Evolutionary conservation across 805 yeast species (phyloP).

Genomic region (Candida andamanensis): DNA sequence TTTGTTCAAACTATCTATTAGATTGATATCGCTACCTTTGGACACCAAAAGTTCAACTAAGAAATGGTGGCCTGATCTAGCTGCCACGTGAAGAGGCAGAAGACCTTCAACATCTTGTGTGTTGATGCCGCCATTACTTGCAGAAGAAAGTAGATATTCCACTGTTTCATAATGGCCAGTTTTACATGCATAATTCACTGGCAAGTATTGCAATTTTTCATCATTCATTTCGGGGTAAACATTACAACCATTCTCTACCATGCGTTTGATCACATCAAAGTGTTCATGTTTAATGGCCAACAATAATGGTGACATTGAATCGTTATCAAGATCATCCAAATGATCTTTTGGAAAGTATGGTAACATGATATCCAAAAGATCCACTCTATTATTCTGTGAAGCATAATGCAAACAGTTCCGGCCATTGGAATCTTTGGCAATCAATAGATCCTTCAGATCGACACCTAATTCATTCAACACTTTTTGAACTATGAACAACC

Average conservation of each 20-base stretch:
- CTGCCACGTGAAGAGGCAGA: constrained; percentile 81
- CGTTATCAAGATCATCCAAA: constrained; percentile 57
- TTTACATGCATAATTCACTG: constrained; percentile 84
- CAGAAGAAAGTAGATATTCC: constrained; percentile 48
- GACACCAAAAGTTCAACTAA: constrained; percentile 63
- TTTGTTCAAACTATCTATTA: constrained; percentile 75
- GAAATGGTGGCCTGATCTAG: constrained; percentile 72
- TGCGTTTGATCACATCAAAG: constrained; percentile 33
- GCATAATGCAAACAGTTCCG: constrained; percentile 87
- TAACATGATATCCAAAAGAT: constrained; percentile 39
- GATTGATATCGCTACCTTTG: constrained; percentile 73
- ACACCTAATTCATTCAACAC: constrained; percentile 20
- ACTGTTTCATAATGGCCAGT: constrained; percentile 72
- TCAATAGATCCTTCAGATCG: constrained; percentile 18
- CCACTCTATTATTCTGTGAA: constrained; percentile 48
- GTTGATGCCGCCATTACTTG: constrained; percentile 23
- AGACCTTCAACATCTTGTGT: constrained; percentile 84
- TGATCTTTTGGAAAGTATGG: constrained; percentile 30
- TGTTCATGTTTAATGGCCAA: constrained; percentile 71
- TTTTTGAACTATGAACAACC: constrained; percentile 32
- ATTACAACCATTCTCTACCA: constrained; percentile 30
- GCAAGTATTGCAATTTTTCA: constrained; percentile 59
- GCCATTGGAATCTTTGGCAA: constrained; percentile 59
- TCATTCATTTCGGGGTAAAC: constrained; percentile 43
- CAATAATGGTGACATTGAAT: constrained; percentile 76